Evolutionary conservation across 768 basidiomycete species (phyloP), one percentile per base, ranked within the genome.

Genomic region (Chlorophyllum brunneum): DNA sequence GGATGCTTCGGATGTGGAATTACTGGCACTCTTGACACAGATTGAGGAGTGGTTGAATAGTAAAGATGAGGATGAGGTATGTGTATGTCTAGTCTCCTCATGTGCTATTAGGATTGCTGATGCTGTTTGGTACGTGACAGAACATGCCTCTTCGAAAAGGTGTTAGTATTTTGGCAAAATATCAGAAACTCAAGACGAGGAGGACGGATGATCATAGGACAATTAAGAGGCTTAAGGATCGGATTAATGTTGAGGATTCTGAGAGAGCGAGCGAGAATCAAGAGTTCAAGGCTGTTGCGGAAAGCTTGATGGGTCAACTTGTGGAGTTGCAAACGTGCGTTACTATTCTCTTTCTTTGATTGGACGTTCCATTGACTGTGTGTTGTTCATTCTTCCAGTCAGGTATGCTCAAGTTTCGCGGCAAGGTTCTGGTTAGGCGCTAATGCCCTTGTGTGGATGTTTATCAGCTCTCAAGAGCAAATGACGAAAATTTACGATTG

Each of bases 41-140:
- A 77, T 80, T 33, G 74, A 78, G 45, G 57, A 61, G 27, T 87
- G 81, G 80, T 69, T 86, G 46, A 60, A 61, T 18, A 55, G 56
- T n/a, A 74, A 70, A 37, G 54, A 69, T 26, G 65, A 69, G 0
- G 76, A 76, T 45, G 58, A 69, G 53, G 74, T 75, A 41, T 59
- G 70, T 59, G 16, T 54, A 11, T 58, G 38, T 62, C 68, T 64
- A 56, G 63, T 65, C 33, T 50, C 15, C n/a, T 11, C 38, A 42
- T 22, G 24, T 57, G 56, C 16, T 20, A 15, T 3, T 54, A n/a
- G n/a, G n/a, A n/a, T 29, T 45, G 37, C 24, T 51, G 39, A 31
- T 29, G 20, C 13, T 2, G 10, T 18, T 8, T 10, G 34, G 31
- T 18, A n/a, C 26, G 16, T 8, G 13, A 15, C 13, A 11, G 22